A percentile compares a stretch with the other conserved stretches of the same genome.
These are phyloP conservation scores for Venturia asperata DNA, from an alignment of 2,329 filamentous ascomycete genomes.

Conservation along the genomic window DNA sequence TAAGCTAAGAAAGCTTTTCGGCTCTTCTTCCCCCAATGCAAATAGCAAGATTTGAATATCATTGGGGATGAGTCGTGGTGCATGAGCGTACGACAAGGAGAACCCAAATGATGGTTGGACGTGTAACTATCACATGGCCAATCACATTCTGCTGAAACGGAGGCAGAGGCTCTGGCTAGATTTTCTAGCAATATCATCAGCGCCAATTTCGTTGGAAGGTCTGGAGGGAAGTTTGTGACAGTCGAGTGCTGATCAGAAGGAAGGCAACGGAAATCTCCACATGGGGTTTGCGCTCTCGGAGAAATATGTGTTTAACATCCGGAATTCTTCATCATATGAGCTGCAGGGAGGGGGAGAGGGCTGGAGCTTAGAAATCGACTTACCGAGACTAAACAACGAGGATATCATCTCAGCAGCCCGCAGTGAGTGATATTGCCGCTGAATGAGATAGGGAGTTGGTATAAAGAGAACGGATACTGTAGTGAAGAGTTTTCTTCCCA, in stretches of 20 bases:
- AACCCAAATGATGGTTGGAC: too few relatives aligned
- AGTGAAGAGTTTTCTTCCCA: neutral
- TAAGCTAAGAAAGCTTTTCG: too few relatives aligned
- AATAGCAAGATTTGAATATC: too few relatives aligned
- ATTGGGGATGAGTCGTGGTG: too few relatives aligned
- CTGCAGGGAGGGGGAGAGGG: neutral
- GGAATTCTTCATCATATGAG: constrained; percentile 88
- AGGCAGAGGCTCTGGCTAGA: neutral
- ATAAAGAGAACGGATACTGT: neutral
- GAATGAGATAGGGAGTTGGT: neutral
- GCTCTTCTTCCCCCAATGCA: too few relatives aligned
- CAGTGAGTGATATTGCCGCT: neutral
- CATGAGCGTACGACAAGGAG: too few relatives aligned
- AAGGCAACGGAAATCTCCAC: constrained; percentile 99
- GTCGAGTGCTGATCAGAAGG: constrained; percentile 70
- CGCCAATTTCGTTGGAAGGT: neutral
- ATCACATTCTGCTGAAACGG: neutral
- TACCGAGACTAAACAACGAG: neutral
- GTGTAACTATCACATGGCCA: too few relatives aligned
- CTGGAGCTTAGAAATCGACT: neutral
- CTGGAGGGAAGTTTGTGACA: neutral
- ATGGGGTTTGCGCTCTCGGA: constrained; percentile 91
- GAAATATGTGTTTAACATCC: constrained; percentile 87
- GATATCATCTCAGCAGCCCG: neutral
- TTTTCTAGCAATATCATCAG: neutral